These are phyloP conservation scores for Akanthomyces lecanii DNA, from an alignment of 2,329 filamentous ascomycete species.

Conservation along the genomic window DNA sequence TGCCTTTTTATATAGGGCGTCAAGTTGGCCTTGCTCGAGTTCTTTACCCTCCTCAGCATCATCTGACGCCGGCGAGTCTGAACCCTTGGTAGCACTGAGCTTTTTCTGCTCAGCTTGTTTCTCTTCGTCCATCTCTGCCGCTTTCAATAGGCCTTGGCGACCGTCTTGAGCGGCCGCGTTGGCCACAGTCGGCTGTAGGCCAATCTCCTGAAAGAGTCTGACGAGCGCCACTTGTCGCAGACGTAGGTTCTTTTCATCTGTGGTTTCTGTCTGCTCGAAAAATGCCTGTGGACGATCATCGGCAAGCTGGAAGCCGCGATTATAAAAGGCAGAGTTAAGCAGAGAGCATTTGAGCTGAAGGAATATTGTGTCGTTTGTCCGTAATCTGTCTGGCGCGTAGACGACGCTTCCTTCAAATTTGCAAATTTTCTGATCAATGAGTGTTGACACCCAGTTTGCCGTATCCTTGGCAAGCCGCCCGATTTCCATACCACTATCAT, in stretches of 20 bases:
- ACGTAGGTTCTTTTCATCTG: constrained; percentile 78
- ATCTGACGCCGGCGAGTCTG: constrained; percentile 52
- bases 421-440: constrained; percentile 88
- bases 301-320: constrained; percentile 52
- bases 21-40: constrained; percentile 91
- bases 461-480: constrained; percentile 82
- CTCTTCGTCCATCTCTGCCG: constrained; percentile 84
- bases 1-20: constrained; percentile 89
- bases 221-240: constrained; percentile 84
- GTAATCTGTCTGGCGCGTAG: constrained; percentile 76
- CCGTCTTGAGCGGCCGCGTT: constrained; percentile 76
- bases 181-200: constrained; percentile 68
- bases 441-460: constrained; percentile 84
- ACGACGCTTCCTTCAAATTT: constrained; percentile 84
- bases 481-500: constrained; percentile 71
- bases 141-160: constrained; percentile 76
- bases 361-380: constrained; percentile 93
- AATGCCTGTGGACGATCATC: constrained; percentile 68
- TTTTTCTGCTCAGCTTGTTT: constrained; percentile 54
- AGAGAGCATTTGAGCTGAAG: constrained; percentile 79
- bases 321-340: constrained; percentile 68
- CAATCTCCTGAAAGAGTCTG: constrained; percentile 84
- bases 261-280: constrained; percentile 81
- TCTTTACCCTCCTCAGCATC: constrained; percentile 82
- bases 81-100: constrained; percentile 26